Evolutionary conservation across 2,329 filamentous ascomycete species (phyloP).

Genomic region (Talaromyces rugulosus): DNA sequence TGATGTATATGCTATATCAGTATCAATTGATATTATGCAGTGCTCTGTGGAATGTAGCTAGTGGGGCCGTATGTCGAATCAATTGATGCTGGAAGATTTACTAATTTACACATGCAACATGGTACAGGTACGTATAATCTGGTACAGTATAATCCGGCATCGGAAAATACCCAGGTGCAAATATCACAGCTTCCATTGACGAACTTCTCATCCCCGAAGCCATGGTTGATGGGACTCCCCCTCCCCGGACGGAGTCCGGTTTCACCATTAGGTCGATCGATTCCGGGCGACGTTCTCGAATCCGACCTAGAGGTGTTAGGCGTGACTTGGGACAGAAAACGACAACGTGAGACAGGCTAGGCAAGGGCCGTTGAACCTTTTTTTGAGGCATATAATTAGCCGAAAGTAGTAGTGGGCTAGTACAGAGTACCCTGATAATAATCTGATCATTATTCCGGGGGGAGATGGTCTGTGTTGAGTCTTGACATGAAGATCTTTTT

Average conservation of each 20-base stretch:
- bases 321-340: not conserved
- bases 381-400: not conserved
- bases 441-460: too few relatives aligned
- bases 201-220: not conserved
- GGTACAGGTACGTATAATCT: too few relatives aligned
- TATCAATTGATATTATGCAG: not conserved
- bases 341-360: not conserved
- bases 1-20: not conserved
- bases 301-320: not conserved
- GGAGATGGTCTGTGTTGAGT: not conserved
- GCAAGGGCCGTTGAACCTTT: not conserved
- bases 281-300: not conserved
- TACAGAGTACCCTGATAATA: not conserved
- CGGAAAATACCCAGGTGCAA: not conserved
- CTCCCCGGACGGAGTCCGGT: not conserved
- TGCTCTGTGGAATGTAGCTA: not conserved
- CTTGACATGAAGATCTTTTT: too few relatives aligned
- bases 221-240: not conserved
- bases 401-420: not conserved
- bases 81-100: too few relatives aligned
- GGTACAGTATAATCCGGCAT: not conserved
- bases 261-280: not conserved
- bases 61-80: not conserved
- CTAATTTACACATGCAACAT: not conserved
- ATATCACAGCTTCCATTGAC: not conserved